Evolutionary conservation across 2,329 filamentous ascomycete species (phyloP), one percentile per base, ranked within the genome.

Genomic region (Colletotrichum neosansevieriae): DNA sequence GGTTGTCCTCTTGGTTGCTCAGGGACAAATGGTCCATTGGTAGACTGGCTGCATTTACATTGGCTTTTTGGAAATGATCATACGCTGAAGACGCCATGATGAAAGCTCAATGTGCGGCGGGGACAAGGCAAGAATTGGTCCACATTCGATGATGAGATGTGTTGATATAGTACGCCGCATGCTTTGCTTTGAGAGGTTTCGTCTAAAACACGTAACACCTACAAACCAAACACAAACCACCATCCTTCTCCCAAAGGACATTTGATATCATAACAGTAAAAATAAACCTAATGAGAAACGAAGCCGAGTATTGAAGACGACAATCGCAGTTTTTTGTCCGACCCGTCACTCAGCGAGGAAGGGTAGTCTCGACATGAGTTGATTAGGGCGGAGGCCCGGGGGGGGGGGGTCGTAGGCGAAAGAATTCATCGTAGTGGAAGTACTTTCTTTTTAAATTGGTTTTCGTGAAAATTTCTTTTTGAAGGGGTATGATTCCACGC

Each of bases 251-350:
- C 50, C 54, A 38, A 29, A 59, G 44, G 24, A 49, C 53, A 24
- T 17, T 66, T 69, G 66, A 69, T 69, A 69, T 69, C 62, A 66
- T 69, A 42, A 40, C 62, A 29, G 29, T 54, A 54, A 60, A 11
- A 56, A 29, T 15, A 63, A 56, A 13, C 40, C 29, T 12, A 51
- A 36, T 53, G 36, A 32, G 36, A 63, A 29, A 36, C 58, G 36
- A 44, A 50, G 32, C 49, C 12, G 21, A 13, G 15, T 36, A 13
- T 42, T 10, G 11, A 38, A 13, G 34, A n/a, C 24, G 57, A 57
- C 11, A 38, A 6, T 38, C 3, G 3, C 24, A 5, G 24, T 7
- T 29, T 29, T 29, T 7, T 38, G 36, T 15, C 32, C 36, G 49
- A 40, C 32, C 53, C 60, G 47, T 58, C 54, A 54, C 65, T 50